phyloP scores from a whole-genome alignment of 176 grass and related monocot genomes.

The Oryza longistaminata region DNA sequence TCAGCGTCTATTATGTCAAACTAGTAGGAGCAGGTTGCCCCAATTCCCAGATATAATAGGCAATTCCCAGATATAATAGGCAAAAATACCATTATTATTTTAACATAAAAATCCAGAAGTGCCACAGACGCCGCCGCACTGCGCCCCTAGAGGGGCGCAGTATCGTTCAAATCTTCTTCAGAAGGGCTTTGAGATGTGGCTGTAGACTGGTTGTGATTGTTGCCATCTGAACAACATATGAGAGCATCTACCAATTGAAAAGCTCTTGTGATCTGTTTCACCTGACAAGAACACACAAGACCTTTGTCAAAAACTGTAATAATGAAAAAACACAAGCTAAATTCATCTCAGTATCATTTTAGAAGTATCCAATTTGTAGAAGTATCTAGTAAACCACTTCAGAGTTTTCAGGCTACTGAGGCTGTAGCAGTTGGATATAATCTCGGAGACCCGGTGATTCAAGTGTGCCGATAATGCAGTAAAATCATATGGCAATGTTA shows the following conservation, averaged over 20 bases:
- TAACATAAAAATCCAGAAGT: background rate
- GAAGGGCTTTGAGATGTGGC: slow-evolving; percentile 73
- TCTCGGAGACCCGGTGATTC: background rate
- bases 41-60: background rate
- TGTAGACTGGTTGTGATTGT: slow-evolving; percentile 55
- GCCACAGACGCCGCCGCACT: background rate
- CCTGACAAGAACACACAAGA: slow-evolving; percentile 42
- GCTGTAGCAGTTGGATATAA: background rate
- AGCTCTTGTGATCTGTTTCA: slow-evolving; percentile 76
- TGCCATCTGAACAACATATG: slow-evolving; percentile 78
- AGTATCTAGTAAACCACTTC: background rate
- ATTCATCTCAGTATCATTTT: background rate
- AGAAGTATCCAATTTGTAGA: background rate
- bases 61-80: background rate
- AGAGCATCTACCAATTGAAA: slow-evolving; percentile 62
- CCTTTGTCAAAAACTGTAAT: background rate
- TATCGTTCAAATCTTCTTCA: slow-evolving; percentile 56
- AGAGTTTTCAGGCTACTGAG: background rate
- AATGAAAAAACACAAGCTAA: background rate
- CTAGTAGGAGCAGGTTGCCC: no score
- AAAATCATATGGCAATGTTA: background rate
- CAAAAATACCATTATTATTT: background rate
- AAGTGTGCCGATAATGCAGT: background rate
- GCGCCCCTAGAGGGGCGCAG: background rate
- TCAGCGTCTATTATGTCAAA: no score